A percentile compares a stretch with the other conserved stretches of the same genome.
phyloP scores from a whole-genome alignment of 2,329 filamentous ascomycete genomes.

The Simplicillium sp. region DNA sequence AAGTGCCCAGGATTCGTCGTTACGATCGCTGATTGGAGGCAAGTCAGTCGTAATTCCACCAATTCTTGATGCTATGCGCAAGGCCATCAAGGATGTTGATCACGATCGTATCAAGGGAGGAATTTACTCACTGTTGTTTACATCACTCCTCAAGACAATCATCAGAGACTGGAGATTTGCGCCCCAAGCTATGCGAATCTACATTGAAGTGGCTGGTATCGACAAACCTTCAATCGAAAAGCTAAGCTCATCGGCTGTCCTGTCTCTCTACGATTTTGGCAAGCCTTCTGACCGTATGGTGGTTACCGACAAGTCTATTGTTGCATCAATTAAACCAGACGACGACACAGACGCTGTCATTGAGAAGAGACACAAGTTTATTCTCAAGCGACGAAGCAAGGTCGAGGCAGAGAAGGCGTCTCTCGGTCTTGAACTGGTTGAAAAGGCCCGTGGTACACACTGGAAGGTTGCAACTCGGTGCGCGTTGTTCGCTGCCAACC shows the following conservation, averaged over 20 bases:
- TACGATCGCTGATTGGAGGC: slow-evolving; percentile 83
- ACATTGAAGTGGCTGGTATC: slow-evolving; percentile 80
- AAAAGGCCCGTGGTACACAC: slow-evolving; percentile 69
- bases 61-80: slow-evolving; percentile 69
- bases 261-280: slow-evolving; percentile 84
- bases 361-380: slow-evolving; percentile 52
- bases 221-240: slow-evolving; percentile 94
- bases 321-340: slow-evolving; percentile 62
- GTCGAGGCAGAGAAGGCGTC: slow-evolving; percentile 79
- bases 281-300: slow-evolving; percentile 81
- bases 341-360: slow-evolving; percentile 56
- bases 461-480: slow-evolving; percentile 95
- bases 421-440: slow-evolving; percentile 72
- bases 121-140: slow-evolving; percentile 83
- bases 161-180: slow-evolving; percentile 92
- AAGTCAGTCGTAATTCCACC: slow-evolving; percentile 82
- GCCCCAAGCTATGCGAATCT: slow-evolving; percentile 78
- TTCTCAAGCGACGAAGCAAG: slow-evolving; percentile 62
- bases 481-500: slow-evolving; percentile 80
- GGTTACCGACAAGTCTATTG: slow-evolving; percentile 61
- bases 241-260: slow-evolving; percentile 71
- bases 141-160: slow-evolving; percentile 78
- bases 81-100: slow-evolving; percentile 69
- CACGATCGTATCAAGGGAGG: slow-evolving; percentile 90
- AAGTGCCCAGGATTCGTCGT: slow-evolving; percentile 81